Base-by-base conservation (phyloP, 208 protist genomes). In the Wallacemonas rigidus region DNA sequence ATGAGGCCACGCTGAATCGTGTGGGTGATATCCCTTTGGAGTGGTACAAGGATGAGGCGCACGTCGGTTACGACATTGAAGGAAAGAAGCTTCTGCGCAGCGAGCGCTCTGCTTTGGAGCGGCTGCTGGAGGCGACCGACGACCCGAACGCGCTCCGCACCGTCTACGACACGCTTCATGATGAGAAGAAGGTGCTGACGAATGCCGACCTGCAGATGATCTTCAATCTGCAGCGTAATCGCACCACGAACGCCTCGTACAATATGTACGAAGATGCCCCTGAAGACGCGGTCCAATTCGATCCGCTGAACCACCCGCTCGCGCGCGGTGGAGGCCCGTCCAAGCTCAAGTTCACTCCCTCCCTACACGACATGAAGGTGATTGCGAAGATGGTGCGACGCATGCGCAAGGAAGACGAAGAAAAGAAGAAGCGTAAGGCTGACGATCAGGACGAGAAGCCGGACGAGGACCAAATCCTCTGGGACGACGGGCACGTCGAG, bases 41-140 rank as follows among this genome's bases (percentile, higher is more conserved):
- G 83, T 98, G 96, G 96, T 98, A 98, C 82, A 92, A 97, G 76
- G 96, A 97, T 54, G 92, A 98, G 69, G 67, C 85, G 15, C 96
- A 98, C 78, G 90, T 93, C 53, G 96, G 96, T 54, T 98, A 98
- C 82, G 94, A 97, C 72, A 71, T 96, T 57, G 88, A 97, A 63
- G 96, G 96, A 11, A 91, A 93, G 50, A 95, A 93, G 69, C 80
- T 98, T 3, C 85, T 97, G 85, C 95, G 96, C 77, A 84, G 81
- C 60, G 85, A 94, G 73, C 82, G 88, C 15, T 90, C 89, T 35
- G 94, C 93, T 2, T 79, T 98, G 58, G 90, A 97, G 71, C 79
- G 92, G 50, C 84, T 98, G 47, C 80, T 98, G n/a, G 91, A 93
- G 74, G 92, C 86, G 12, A 95, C 90, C 35, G 94, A 98, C 73